These are phyloP conservation scores for Handroanthus guayacan DNA, from an alignment of 257 asterid species.

Conservation along the genomic window DNA sequence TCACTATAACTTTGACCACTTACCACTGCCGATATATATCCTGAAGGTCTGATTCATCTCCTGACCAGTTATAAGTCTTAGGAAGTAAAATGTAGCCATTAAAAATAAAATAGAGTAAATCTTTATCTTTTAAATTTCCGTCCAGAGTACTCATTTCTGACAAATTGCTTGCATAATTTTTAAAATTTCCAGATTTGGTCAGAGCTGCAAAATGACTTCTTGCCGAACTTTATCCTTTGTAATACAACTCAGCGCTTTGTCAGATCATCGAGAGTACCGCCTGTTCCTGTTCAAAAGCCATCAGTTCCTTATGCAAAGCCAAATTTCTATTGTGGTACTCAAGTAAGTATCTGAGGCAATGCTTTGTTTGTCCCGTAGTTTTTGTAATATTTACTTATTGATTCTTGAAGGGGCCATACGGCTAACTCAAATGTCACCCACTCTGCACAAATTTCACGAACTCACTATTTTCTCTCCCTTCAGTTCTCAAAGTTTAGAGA, in stretches of 20 bases:
- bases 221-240: constrained; percentile 93
- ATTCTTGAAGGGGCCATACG: neutral
- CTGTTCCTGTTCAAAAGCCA: constrained; percentile 86
- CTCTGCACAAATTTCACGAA: too few species aligned
- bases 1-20: neutral
- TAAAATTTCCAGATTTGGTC: constrained; percentile 78
- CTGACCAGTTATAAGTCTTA: neutral
- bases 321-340: constrained; percentile 92
- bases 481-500: neutral
- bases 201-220: constrained; percentile 97
- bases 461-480: too few species aligned
- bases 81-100: neutral
- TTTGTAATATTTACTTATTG: constrained; percentile 21
- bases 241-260: constrained; percentile 99
- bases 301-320: constrained; percentile 92
- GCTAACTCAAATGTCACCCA: too few species aligned
- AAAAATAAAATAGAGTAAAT: neutral
- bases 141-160: constrained; percentile 31
- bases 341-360: constrained; percentile 57
- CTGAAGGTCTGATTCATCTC: neutral
- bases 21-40: neutral
- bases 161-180: constrained; percentile 42
- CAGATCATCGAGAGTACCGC: constrained; percentile 82
- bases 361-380: constrained; percentile 19
- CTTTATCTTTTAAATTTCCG: neutral